A percentile compares a stretch with the other conserved stretches of the same genome.
Evolutionary conservation across 306 rosid species (phyloP).

Genomic region (Prunus dulcis): DNA sequence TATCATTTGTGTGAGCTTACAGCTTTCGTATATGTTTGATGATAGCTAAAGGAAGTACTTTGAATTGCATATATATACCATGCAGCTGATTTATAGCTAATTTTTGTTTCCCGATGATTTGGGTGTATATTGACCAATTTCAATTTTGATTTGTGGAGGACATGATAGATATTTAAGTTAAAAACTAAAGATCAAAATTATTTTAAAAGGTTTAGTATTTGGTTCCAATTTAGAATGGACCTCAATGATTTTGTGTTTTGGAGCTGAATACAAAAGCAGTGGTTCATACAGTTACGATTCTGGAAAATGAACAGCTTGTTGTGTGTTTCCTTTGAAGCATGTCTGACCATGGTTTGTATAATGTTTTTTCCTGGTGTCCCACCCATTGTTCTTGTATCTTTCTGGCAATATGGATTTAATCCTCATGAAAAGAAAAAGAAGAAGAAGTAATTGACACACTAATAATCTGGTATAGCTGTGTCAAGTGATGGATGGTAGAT

Average conservation of each 20-base stretch:
- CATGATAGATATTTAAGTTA: background rate
- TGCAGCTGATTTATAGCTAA: background rate
- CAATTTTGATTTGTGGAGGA: background rate
- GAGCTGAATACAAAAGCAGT: background rate
- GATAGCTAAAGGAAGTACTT: background rate
- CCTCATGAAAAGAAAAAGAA: too few species aligned
- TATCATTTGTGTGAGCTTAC: too few species aligned
- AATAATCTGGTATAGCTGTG: background rate
- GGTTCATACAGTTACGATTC: background rate
- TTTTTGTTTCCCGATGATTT: too few species aligned
- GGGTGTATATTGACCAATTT: background rate
- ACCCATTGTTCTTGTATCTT: background rate
- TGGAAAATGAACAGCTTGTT: background rate
- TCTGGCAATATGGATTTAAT: background rate
- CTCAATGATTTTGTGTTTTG: background rate
- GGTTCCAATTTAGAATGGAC: background rate
- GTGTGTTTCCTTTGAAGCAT: background rate
- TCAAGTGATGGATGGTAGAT: background rate
- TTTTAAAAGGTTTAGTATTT: background rate
- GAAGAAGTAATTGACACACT: background rate
- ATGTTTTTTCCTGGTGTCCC: background rate
- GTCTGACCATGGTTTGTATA: background rate
- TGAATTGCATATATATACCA: background rate
- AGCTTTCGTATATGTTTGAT: background rate
- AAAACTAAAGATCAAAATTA: background rate